Evolutionary conservation across 352 stramenopile genomes (phyloP), one percentile per base, ranked within the genome.

Genomic region (Vaucheria bursata): DNA sequence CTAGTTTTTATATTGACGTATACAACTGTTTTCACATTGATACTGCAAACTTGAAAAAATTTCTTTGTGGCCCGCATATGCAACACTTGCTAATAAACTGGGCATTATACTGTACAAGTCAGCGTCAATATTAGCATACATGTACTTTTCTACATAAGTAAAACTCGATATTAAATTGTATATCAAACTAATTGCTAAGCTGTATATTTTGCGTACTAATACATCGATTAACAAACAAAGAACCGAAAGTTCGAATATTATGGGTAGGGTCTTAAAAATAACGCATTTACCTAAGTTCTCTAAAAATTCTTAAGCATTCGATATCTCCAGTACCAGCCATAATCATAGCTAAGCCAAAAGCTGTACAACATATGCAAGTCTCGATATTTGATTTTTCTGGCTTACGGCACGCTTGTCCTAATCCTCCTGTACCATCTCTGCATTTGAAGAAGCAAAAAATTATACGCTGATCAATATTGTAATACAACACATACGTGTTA

Each of bases 261-360:
- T 45, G 90, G 85, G 65, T 92, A 89, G 53, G 85, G 87, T n/a
- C n/a, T n/a, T n/a, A n/a, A n/a, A n/a, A n/a, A n/a, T n/a, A n/a
- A n/a, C n/a, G n/a, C 72, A 87, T 88, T 82, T 88, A 91, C 64
- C 89, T 84, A 34, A 94, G 70, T 7, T 87, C 78, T 7, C 95
- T 93, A 45, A 98, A 86, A 0, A 98, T 64, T 37, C 89, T 86
- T 32, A 99, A 85, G 4, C 91, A 94, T 79, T 97, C 90, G 6
- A 98, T 74, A 80, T 98, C 89, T 3, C 96, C 96, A 12, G 90
- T 97, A 33, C 96, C 96, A 59, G 94, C 92, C 83, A 98, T 95
- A 29, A 98, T 92, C 71, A 98, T 90, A 6, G 91, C 92, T 29
- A 98, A 86, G 29, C 92, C 89, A 66, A 97, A 90, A 0, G 93